Evolutionary conservation across 1,139 yeast species (phyloP).

Genomic region (Pichia sp.): DNA sequence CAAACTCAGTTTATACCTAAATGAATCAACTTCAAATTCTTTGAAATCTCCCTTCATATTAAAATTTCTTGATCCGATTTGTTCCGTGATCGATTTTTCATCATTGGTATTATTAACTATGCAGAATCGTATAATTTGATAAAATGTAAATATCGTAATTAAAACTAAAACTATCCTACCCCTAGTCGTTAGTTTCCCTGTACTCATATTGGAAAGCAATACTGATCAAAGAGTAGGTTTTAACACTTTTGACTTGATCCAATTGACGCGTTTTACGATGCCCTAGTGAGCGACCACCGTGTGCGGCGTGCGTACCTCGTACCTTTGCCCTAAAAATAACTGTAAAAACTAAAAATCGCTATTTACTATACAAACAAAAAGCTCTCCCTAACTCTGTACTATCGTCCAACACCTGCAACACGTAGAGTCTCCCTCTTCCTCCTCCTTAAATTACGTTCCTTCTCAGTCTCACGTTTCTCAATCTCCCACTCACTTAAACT

Average conservation of each 20-base stretch:
- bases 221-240: no score
- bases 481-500: conserved; percentile 85
- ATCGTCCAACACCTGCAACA: conserved; percentile 21
- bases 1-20: conserved; percentile 50
- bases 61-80: no score
- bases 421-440: conserved; percentile 84
- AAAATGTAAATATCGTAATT: background rate
- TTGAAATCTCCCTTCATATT: no score
- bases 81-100: no score
- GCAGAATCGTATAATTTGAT: background rate
- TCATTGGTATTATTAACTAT: no score
- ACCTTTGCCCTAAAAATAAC: no score
- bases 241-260: no score
- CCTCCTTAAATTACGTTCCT: conserved; percentile 86
- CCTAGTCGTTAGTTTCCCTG: background rate
- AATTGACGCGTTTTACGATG: no score
- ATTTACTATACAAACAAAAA: background rate
- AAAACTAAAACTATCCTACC: background rate
- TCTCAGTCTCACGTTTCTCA: conserved; percentile 89
- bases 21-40: background rate
- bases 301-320: no score
- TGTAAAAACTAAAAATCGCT: no score
- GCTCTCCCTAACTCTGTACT: background rate
- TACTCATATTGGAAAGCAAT: no score
- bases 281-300: no score